A percentile compares a stretch with the other conserved stretches of the same genome.
phyloP scores from a whole-genome alignment of 768 basidiomycete genomes.

The Hypholoma sublateritium region DNA sequence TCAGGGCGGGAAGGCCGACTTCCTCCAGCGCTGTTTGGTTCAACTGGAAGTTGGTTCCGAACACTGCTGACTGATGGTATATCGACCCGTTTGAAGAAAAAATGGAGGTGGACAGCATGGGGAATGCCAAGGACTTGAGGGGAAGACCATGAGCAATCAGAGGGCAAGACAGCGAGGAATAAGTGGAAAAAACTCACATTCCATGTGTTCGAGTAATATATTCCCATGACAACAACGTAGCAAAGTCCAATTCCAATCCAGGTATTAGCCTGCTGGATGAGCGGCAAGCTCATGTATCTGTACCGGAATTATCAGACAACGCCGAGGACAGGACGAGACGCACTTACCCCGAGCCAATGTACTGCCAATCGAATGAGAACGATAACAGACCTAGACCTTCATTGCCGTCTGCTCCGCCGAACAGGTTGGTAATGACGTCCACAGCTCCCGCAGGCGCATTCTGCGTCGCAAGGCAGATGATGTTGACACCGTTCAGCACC shows the following conservation, averaged over 20 bases:
- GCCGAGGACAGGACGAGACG: background rate
- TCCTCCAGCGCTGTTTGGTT: conserved; percentile 54
- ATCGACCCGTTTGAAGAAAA: conserved; percentile 54
- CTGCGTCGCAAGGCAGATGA: conserved; percentile 62
- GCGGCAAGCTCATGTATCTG: conserved; percentile 51
- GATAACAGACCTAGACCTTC: conserved; percentile 65
- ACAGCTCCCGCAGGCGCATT: conserved; percentile 39
- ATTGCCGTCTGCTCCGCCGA: conserved; percentile 67
- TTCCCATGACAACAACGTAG: conserved; percentile 50
- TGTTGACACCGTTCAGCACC: conserved; percentile 56
- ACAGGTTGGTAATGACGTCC: conserved; percentile 58
- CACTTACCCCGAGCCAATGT: conserved; percentile 47
- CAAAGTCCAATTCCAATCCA: conserved; percentile 56
- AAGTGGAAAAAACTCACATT: conserved; percentile 34
- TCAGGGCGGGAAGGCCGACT: conserved; percentile 47
- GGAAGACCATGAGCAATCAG: background rate
- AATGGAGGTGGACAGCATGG: conserved; percentile 60
- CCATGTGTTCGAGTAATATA: conserved; percentile 68
- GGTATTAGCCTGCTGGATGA: conserved; percentile 60
- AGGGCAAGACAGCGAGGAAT: background rate
- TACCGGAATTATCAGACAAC: background rate
- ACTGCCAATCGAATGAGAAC: conserved; percentile 70
- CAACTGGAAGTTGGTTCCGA: conserved; percentile 48
- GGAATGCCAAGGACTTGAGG: conserved; percentile 50
- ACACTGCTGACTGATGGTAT: conserved; percentile 55